These are phyloP conservation scores for Colletotrichum phormii DNA, from an alignment of 2,329 filamentous ascomycete genomes.

Conservation along the genomic window DNA sequence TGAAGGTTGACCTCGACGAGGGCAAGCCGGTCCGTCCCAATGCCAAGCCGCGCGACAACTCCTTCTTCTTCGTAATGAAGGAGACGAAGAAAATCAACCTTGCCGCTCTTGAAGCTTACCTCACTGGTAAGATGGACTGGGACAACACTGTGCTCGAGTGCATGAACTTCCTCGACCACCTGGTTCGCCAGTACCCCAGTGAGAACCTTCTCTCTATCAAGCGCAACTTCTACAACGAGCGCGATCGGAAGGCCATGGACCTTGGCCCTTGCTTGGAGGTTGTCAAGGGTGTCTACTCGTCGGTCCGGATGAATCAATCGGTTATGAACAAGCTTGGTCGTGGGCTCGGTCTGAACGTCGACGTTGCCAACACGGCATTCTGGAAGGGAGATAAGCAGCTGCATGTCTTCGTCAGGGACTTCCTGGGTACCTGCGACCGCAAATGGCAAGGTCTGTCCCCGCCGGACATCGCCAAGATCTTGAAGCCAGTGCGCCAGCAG, in stretches of 20 bases:
- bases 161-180: constrained; percentile 91
- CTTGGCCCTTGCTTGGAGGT: constrained; percentile 77
- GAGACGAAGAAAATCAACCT: constrained; percentile 78
- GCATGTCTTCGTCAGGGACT: constrained; percentile 33
- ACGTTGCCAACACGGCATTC: constrained; percentile 92
- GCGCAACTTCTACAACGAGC: constrained; percentile 80
- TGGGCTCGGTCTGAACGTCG: constrained; percentile 84
- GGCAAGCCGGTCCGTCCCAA: constrained; percentile 60
- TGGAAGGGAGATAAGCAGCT: constrained; percentile 66
- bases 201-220: constrained; percentile 77
- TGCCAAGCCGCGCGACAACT: constrained; percentile 52
- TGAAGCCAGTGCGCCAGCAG: constrained; percentile 49
- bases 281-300: constrained; percentile 90
- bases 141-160: constrained; percentile 79
- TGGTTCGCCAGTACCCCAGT: constrained; percentile 83
- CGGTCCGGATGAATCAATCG: constrained; percentile 78
- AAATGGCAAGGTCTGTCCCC: constrained; percentile 43
- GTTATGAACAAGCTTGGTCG: constrained; percentile 57
- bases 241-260: constrained; percentile 58
- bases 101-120: constrained; percentile 72
- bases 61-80: constrained; percentile 71
- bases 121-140: constrained; percentile 69
- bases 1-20: constrained; percentile 78
- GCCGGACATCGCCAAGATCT: constrained; percentile 41
- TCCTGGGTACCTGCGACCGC: constrained; percentile 48